These are phyloP conservation scores for Cajanus cajan DNA, from an alignment of 306 rosid species.

Conservation along the genomic window DNA sequence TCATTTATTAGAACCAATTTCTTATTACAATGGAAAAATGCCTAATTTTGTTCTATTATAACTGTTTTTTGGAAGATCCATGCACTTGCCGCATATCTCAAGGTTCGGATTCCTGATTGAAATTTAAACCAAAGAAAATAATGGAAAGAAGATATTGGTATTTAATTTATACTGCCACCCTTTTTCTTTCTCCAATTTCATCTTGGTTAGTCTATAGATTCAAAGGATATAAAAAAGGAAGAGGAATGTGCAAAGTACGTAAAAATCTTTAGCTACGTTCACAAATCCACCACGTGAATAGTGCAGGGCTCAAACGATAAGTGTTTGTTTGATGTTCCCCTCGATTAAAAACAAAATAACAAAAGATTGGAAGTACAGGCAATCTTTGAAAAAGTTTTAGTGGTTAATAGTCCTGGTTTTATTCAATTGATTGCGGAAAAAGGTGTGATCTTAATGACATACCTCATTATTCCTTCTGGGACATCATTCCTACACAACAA, in stretches of 20 bases:
- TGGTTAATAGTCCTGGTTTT: not conserved
- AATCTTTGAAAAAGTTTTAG: not conserved
- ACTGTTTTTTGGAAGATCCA: constrained; percentile 19
- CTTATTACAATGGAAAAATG: constrained; percentile 21
- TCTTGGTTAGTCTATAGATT: not conserved
- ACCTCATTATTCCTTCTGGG: too few relatives aligned
- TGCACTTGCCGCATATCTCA: constrained; percentile 2
- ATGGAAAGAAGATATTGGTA: not conserved
- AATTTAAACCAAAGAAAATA: not conserved
- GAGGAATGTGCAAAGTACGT: not conserved
- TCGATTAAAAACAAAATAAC: not conserved
- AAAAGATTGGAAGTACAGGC: not conserved
- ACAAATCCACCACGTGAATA: not conserved
- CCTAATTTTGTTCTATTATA: constrained; percentile 36
- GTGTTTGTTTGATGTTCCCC: not conserved
- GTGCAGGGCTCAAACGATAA: not conserved
- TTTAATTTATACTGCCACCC: too few relatives aligned
- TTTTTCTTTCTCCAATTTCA: not conserved
- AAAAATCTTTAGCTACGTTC: not conserved
- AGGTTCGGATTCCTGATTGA: not conserved
- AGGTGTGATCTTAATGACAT: too few relatives aligned
- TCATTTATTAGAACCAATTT: constrained; percentile 3
- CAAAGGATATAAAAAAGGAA: not conserved
- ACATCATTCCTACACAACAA: not conserved
- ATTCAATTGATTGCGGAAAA: too few relatives aligned